Conservation (phyloP, 768 basidiomycete species). For the Cantharellus cinnabarinus region DNA sequence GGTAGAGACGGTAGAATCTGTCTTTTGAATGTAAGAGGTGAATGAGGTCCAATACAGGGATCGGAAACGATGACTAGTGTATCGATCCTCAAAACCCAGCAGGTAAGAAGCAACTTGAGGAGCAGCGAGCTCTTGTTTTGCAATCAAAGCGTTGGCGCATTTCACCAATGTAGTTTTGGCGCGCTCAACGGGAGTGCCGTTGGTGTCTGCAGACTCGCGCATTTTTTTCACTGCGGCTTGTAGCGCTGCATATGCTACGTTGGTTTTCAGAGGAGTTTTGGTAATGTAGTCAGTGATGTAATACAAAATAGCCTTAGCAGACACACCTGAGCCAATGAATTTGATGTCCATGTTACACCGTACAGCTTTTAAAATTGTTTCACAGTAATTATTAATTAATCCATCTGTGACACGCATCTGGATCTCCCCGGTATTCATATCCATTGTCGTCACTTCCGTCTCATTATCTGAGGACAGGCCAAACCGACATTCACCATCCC, state of each 20-base stretch:
- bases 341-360: constrained; percentile 31
- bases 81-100: constrained; percentile 19
- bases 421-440: constrained; percentile 11
- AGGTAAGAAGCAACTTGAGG: constrained; percentile 21
- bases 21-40: constrained; percentile 13
- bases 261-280: constrained; percentile 23
- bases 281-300: constrained; percentile 33
- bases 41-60: constrained; percentile 20
- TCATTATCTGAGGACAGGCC: constrained; percentile 11
- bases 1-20: not conserved
- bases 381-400: constrained; percentile 26
- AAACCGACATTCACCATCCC: constrained; percentile 17
- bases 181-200: constrained; percentile 8
- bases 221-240: constrained; percentile 18
- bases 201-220: constrained; percentile 9
- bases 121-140: constrained; percentile 22
- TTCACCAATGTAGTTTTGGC: constrained; percentile 21
- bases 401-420: constrained; percentile 19
- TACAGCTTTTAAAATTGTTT: constrained; percentile 18
- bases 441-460: constrained; percentile 10
- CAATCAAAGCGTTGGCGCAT: constrained; percentile 20
- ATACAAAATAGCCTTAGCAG: constrained; percentile 24
- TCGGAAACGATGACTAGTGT: constrained; percentile 19
- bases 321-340: constrained; percentile 24
- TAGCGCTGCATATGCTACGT: constrained; percentile 22